Percentiles rank a stretch among this genome's conserved stretches.
Conservation (phyloP, 805 yeast genomes). For the Pichia exigua region DNA sequence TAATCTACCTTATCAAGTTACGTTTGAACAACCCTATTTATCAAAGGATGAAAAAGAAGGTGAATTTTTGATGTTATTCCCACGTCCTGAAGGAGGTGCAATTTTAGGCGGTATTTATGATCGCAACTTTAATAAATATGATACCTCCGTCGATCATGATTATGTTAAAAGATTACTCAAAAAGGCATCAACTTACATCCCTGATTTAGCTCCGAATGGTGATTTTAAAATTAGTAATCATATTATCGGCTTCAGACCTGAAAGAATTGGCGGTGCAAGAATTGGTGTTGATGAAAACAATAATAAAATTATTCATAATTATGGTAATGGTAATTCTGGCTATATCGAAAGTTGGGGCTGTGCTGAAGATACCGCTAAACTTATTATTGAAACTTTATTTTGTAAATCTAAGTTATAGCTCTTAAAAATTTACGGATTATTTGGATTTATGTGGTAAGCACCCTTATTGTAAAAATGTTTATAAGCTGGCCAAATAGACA, state of each 20-base stretch:
- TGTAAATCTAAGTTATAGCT: constrained; percentile 2
- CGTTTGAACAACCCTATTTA: constrained; percentile 24
- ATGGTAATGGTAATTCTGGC: constrained; percentile 37
- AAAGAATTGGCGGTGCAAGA: constrained; percentile 48
- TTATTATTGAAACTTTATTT: constrained; percentile 1
- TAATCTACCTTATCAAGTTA: constrained; percentile 31
- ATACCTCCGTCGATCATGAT: constrained; percentile 32
- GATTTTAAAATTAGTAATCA: constrained; percentile 38
- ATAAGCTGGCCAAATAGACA: no score
- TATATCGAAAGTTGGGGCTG: constrained; percentile 45
- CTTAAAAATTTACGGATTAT: not conserved
- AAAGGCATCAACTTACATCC: constrained; percentile 41
- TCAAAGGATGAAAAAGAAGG: constrained; percentile 26
- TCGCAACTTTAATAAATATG: constrained; percentile 15
- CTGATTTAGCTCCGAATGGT: constrained; percentile 34
- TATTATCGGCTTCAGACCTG: constrained; percentile 69
- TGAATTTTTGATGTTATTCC: constrained; percentile 53
- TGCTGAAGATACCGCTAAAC: constrained; percentile 27
- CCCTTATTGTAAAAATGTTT: not conserved
- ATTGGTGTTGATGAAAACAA: constrained; percentile 28
- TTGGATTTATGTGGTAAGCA: no score
- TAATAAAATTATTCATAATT: constrained; percentile 45
- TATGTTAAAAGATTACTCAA: constrained; percentile 41
- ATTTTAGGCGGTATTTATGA: constrained; percentile 49
- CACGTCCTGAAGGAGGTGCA: constrained; percentile 61